Evolutionary conservation across 2,329 filamentous ascomycete genomes (phyloP).

Genomic region (Trichoderma cornu-damae): DNA sequence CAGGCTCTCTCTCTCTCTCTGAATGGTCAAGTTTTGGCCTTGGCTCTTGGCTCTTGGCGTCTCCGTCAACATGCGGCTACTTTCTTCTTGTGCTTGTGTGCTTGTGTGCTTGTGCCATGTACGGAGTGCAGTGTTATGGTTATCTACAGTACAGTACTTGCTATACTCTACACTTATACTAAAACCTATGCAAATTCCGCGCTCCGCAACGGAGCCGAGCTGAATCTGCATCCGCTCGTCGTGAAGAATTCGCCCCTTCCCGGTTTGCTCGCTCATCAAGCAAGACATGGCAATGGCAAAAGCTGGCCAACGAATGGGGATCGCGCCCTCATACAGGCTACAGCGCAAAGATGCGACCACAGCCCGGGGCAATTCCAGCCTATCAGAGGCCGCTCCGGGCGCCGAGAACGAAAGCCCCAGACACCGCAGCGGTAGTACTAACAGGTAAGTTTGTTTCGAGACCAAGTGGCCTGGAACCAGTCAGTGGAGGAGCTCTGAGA

Average conservation of each 20-base stretch:
- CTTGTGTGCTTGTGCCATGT: too few species aligned
- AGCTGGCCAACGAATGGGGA: background rate
- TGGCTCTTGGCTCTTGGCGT: background rate
- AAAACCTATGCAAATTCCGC: background rate
- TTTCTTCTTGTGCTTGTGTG: too few species aligned
- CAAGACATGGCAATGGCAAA: background rate
- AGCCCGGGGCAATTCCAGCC: background rate
- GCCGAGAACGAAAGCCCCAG: conserved; percentile 4
- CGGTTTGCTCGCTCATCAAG: background rate
- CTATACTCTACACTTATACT: background rate
- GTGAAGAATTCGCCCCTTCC: too few species aligned
- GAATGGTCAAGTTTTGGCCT: background rate
- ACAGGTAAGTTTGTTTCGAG: conserved; percentile 11
- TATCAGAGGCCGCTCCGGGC: background rate
- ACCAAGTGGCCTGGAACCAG: conserved; percentile 11
- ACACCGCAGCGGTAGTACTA: too few species aligned
- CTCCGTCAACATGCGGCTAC: background rate
- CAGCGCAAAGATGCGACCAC: background rate
- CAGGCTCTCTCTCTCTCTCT: too few species aligned
- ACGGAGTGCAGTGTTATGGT: too few species aligned
- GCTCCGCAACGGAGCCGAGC: too few species aligned
- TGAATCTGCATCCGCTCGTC: too few species aligned
- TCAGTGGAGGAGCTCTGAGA: background rate
- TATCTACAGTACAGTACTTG: too few species aligned
- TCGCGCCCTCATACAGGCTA: background rate